Evolutionary conservation across 2,329 filamentous ascomycete genomes (phyloP), one percentile per base, ranked within the genome.

Genomic region (Monascus ruber): DNA sequence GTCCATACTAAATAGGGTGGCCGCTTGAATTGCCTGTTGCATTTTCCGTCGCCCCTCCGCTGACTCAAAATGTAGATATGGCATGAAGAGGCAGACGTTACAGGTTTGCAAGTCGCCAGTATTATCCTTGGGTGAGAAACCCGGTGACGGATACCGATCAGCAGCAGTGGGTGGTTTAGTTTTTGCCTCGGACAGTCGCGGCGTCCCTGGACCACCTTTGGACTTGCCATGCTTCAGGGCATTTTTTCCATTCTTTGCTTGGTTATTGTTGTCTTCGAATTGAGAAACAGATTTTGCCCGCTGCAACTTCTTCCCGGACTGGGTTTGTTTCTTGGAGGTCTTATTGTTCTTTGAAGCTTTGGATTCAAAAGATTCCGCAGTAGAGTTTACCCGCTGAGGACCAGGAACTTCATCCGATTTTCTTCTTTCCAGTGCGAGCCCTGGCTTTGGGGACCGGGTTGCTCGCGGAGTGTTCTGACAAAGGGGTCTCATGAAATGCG

Each of bases 51-150:
- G 64, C 10, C 68, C 61, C 35, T 69, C 62, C 35, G 77, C 68
- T 0, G 75, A 77, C 49, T 81, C 77, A 37, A 79, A 81, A 50
- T 81, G 77, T 3, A 81, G 58, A 48, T 79, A 81, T 0, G 77
- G 77, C 74, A 81, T 79, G 59, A 77, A 72, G 5, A 59, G 42
- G 33, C 57, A 55, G 40, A 63, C 52, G 43, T 56, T 53, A 33
- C 48, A 47, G 7, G 49, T 40, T 24, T 50, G 36, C 24, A 45
- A 35, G 27, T 47, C 40, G 5, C 44, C 35, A 17, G 46, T 44
- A 5, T 61, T 55, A 34, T 52, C 54, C 37, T 43, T 69, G 45
- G 53, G 60, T 56, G 42, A 69, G 47, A 49, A 65, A 59, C 37
- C 53, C 46, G 44, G 59, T 52, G 26, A 56, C 17, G 17, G 17